Evolutionary conservation across 139 green algal species (phyloP).

Genomic region (Micromonas commoda): DNA sequence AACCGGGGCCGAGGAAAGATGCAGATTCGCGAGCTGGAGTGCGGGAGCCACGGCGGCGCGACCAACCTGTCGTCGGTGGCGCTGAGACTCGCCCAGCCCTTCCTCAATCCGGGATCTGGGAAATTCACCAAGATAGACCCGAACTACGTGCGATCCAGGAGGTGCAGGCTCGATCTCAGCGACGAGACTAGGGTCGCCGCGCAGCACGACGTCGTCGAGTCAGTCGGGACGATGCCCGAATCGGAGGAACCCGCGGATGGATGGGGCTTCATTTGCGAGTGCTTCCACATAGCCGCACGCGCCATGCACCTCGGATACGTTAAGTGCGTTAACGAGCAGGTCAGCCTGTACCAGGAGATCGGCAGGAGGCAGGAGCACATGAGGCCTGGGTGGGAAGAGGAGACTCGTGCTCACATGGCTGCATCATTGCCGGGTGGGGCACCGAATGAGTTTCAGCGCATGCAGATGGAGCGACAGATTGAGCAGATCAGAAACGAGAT

Average conservation of each 20-base stretch:
- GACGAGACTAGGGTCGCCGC: conserved; percentile 39
- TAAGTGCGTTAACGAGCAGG: conserved; percentile 41
- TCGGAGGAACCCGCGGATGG: conserved; percentile 23
- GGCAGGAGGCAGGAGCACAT: conserved; percentile 2
- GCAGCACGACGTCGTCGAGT: no score
- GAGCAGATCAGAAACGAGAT: not conserved
- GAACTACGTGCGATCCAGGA: not conserved
- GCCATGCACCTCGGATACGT: conserved; percentile 74
- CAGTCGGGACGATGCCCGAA: not conserved
- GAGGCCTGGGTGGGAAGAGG: not conserved
- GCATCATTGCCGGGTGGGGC: not conserved
- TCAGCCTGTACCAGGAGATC: conserved; percentile 30
- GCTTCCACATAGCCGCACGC: conserved; percentile 83
- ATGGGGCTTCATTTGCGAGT: conserved; percentile 94
- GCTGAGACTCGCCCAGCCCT: conserved; percentile 77
- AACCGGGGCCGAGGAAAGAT: conserved; percentile 83
- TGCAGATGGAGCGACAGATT: not conserved
- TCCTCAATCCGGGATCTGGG: conserved; percentile 58
- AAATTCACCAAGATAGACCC: conserved; percentile 36
- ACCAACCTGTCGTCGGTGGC: conserved; percentile 65
- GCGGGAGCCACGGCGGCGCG: conserved; percentile 65
- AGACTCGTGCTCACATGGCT: not conserved
- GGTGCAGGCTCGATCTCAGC: conserved; percentile 23
- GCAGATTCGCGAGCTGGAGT: conserved; percentile 17
- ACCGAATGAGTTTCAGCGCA: not conserved